Evolutionary conservation across 352 stramenopile species (phyloP).

Genomic region (Pythium folliculosum): DNA sequence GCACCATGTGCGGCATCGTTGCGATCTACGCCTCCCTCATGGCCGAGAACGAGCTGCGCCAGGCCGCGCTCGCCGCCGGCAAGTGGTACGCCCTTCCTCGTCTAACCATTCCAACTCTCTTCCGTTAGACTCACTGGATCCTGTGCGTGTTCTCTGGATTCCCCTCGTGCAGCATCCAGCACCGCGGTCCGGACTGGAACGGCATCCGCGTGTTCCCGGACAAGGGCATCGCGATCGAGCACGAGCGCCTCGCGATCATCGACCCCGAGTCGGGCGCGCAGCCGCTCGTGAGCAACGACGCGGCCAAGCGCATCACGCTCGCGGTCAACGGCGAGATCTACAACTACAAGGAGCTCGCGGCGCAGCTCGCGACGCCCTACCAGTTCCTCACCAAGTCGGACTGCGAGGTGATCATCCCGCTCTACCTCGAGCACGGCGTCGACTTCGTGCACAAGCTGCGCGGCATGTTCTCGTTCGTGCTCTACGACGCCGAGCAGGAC

Average conservation of each 20-base stretch:
- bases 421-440: conserved; percentile 92
- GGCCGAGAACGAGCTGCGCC: conserved; percentile 91
- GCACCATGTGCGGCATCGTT: conserved; percentile 97
- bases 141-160: neutral
- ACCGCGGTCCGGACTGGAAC: conserved; percentile 97
- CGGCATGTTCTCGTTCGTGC: conserved; percentile 99
- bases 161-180: conserved; percentile 75
- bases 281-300: conserved; percentile 88
- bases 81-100: conserved; percentile 59
- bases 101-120: neutral
- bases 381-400: conserved; percentile 95
- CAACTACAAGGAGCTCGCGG: conserved; percentile 98
- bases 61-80: conserved; percentile 93
- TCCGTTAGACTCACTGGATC: too few species aligned
- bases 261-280: conserved; percentile 96
- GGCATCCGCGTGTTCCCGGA: conserved; percentile 82
- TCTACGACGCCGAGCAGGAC: conserved; percentile 95
- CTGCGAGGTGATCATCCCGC: conserved; percentile 97
- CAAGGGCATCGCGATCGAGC: conserved; percentile 90
- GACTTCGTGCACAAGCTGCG: conserved; percentile 92
- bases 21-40: conserved; percentile 97
- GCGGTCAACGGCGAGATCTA: conserved; percentile 99
- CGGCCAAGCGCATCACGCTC: conserved; percentile 88
- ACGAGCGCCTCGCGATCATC: conserved; percentile 98
- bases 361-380: conserved; percentile 87